Base-by-base conservation (phyloP, 768 basidiomycete species). In the Tricholoma terreum region DNA sequence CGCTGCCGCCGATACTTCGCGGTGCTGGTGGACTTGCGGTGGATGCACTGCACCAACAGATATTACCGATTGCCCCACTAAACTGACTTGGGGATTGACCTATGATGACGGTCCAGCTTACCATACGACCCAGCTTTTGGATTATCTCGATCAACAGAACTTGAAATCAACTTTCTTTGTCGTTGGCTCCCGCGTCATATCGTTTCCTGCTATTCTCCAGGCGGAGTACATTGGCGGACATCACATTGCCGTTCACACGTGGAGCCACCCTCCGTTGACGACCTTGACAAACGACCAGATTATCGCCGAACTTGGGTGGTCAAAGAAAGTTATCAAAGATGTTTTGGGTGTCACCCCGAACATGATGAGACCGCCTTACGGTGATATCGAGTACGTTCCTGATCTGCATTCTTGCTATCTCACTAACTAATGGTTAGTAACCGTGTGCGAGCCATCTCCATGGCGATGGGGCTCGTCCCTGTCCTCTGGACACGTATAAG, bases 301-400 rank as follows among this genome's bases (percentile, higher is more conserved):
- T 65, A 89, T 95, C 57, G 92, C 92, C 42, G 92, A 94, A 69
- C 76, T 96, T 33, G 92, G 90, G 3, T 96, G 92, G 92, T 81
- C 87, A 5, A 89, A 82, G 72, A 87, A 94, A 73, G 78, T 87
- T 56, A 94, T 96, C 72, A 85, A 85, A 67, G 90, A 94, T 66
- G 81, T 89, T 45, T 75, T 86, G 33, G 93, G 87, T 49, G 84
- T 90, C 12, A 87, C 89, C 0, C 91, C 91, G 21, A 84, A 84
- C 62, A 84, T 79, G 71, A 89, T 90, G 85, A 78, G 91, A 27
- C 90, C 92, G 35, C 91, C 91, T 43, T 95, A 77, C 65, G 89
- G 89, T 59, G 90, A 90, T 67, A 86, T 90, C 52, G 89, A 89
- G 85, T 84, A 62, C 14, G 81, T 74, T 42, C 36, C 21, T 17